phyloP scores from a whole-genome alignment of 768 basidiomycete species.

The Psilocybe azurescens region DNA sequence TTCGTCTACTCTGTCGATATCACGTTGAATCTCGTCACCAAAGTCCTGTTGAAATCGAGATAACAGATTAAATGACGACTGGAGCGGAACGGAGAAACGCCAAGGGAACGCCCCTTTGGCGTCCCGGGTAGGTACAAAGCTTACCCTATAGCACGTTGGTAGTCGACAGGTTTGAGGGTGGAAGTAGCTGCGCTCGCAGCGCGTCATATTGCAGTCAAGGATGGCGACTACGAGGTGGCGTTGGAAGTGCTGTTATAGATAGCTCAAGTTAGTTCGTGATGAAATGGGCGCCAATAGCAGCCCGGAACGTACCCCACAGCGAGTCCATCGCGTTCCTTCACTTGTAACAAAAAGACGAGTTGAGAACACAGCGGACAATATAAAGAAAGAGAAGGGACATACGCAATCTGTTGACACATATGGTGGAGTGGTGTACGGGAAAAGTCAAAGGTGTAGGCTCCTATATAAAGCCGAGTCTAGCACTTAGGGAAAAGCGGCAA shows the following conservation, averaged over 20 bases:
- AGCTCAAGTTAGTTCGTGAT: constrained; percentile 6
- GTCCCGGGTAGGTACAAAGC: constrained; percentile 23
- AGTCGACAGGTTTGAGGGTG: constrained; percentile 64
- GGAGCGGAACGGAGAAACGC: constrained; percentile 4
- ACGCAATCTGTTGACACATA: constrained; percentile 85
- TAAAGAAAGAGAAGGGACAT: constrained; percentile 34
- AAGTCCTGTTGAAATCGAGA: constrained; percentile 52
- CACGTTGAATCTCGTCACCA: constrained; percentile 70
- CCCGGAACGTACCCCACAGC: constrained; percentile 62
- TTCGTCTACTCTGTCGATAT: constrained; percentile 73
- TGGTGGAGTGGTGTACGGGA: constrained; percentile 6
- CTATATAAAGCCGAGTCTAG: not conserved
- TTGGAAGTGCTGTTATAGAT: constrained; percentile 71
- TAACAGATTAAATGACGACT: constrained; percentile 3
- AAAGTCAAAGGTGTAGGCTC: not conserved
- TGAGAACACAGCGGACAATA: constrained; percentile 11
- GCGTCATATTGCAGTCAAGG: constrained; percentile 70
- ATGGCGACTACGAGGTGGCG: constrained; percentile 76
- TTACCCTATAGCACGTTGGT: constrained; percentile 60
- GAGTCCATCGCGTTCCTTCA: constrained; percentile 78
- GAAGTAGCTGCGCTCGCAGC: constrained; percentile 66
- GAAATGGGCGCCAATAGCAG: constrained; percentile 11
- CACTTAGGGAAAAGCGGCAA: constrained; percentile 5
- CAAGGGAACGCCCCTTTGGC: constrained; percentile 1
- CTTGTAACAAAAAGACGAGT: constrained; percentile 39